Conservation (phyloP, 305 asterid species). For the Striga hermonthica region DNA sequence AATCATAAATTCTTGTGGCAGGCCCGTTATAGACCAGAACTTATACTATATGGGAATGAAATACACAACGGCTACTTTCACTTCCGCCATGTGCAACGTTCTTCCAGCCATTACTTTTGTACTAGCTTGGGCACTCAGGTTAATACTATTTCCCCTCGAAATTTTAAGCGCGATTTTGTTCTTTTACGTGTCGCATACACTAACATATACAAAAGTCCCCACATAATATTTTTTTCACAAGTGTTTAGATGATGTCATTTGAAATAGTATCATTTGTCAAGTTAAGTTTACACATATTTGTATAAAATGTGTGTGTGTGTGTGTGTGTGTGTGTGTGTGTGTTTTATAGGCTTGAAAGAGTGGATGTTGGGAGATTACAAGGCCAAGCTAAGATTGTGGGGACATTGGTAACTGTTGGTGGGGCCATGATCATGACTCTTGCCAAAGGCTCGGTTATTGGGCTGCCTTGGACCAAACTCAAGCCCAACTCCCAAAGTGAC, state of each 20-base stretch:
- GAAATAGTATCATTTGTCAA: too few relatives aligned
- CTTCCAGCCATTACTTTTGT: conserved; percentile 51
- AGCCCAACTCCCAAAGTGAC: conserved; percentile 7
- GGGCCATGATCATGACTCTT: conserved; percentile 72
- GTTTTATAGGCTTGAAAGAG: conserved; percentile 52
- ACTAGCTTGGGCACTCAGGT: conserved; percentile 51
- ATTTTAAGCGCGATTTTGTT: neutral
- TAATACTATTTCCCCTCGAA: neutral
- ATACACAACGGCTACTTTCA: conserved; percentile 60
- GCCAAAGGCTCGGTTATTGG: conserved; percentile 49
- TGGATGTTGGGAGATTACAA: conserved; percentile 41
- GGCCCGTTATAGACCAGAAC: conserved; percentile 72
- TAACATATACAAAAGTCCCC: too few relatives aligned
- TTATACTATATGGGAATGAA: conserved; percentile 60
- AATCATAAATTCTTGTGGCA: conserved; percentile 15
- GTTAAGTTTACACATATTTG: too few relatives aligned
- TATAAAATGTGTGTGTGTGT: neutral
- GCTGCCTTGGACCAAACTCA: conserved; percentile 54
- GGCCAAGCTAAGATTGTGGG: conserved; percentile 72
- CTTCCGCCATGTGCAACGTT: conserved; percentile 52
- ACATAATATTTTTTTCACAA: too few relatives aligned
- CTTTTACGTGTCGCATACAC: too few relatives aligned
- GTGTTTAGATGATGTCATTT: too few relatives aligned
- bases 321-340: neutral
- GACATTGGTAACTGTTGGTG: conserved; percentile 57